Percentiles rank a stretch among this genome's conserved stretches.
Conservation (phyloP, 1,284 basidiomycete species). For the Fomitopsis palustris region DNA sequence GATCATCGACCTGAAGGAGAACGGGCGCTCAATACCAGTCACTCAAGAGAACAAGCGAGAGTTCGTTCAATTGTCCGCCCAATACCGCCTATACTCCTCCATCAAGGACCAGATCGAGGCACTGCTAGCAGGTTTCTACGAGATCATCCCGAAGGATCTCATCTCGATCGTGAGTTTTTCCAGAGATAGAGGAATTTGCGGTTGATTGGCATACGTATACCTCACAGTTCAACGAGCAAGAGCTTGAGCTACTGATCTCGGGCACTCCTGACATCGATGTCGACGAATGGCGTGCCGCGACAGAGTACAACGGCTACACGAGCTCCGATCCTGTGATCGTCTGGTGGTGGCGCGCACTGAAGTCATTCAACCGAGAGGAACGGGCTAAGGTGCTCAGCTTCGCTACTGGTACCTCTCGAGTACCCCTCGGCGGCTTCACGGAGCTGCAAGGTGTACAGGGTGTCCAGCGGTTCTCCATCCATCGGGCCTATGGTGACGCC, state of each 20-base stretch:
- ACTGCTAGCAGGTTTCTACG: constrained; percentile 91
- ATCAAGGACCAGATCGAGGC: constrained; percentile 97
- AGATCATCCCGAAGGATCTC: constrained; percentile 88
- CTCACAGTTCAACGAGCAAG: constrained; percentile 91
- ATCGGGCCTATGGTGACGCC: constrained; percentile 84
- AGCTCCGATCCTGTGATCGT: constrained; percentile 92
- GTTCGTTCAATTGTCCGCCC: constrained; percentile 89
- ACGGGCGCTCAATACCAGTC: constrained; percentile 79
- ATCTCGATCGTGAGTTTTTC: constrained; percentile 63
- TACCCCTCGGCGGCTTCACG: constrained; percentile 90
- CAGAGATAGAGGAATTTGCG: not conserved
- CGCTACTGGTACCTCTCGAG: constrained; percentile 92
- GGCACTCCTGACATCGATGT: constrained; percentile 99
- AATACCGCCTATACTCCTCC: constrained; percentile 91
- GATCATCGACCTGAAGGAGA: constrained; percentile 82
- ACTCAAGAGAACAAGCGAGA: constrained; percentile 97
- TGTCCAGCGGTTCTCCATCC: constrained; percentile 94
- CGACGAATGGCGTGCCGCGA: constrained; percentile 96
- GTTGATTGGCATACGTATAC: constrained; percentile 29
- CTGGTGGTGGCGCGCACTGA: constrained; percentile 99
- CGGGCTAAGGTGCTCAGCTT: constrained; percentile 96
- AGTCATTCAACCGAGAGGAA: constrained; percentile 97
- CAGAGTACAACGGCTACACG: constrained; percentile 85
- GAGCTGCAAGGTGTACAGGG: constrained; percentile 95
- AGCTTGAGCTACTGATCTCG: constrained; percentile 96